phyloP scores from a whole-genome alignment of 1,284 basidiomycete species.

The Malassezia arunalokei region DNA sequence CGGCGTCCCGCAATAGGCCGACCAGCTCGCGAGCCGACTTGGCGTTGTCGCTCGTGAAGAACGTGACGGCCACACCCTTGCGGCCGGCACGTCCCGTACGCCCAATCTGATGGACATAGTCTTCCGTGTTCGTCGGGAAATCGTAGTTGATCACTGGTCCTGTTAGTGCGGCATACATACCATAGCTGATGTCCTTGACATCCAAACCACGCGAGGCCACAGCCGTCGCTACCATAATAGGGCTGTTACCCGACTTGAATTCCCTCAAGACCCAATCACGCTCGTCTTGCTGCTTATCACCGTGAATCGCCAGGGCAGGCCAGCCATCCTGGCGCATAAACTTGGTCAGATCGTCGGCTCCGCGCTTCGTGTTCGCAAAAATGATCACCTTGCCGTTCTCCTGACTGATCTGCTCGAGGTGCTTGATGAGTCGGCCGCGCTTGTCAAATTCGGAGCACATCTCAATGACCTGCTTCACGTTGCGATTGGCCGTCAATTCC shows the following conservation, averaged over 20 bases:
- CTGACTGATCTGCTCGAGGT: constrained; percentile 86
- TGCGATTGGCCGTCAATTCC: constrained; percentile 96
- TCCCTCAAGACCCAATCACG: constrained; percentile 97
- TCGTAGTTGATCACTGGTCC: constrained; percentile 60
- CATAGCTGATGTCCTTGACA: constrained; percentile 88
- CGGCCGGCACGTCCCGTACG: constrained; percentile 57
- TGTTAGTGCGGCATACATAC: constrained; percentile 48
- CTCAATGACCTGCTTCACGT: constrained; percentile 86
- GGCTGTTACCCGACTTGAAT: constrained; percentile 93
- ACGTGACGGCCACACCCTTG: constrained; percentile 84
- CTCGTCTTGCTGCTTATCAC: constrained; percentile 78
- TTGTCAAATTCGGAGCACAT: constrained; percentile 98
- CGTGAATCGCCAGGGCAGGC: constrained; percentile 94
- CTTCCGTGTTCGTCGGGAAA: constrained; percentile 91
- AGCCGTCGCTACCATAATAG: constrained; percentile 76
- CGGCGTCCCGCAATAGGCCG: constrained; percentile 76
- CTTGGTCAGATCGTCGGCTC: constrained; percentile 95
- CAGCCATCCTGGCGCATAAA: constrained; percentile 59
- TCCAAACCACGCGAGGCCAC: constrained; percentile 96
- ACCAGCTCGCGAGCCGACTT: constrained; percentile 86
- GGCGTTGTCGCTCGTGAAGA: constrained; percentile 73
- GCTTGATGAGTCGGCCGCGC: constrained; percentile 85
- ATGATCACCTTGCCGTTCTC: constrained; percentile 98
- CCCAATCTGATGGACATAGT: constrained; percentile 85
- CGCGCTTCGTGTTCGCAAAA: constrained; percentile 93